Evolutionary conservation across 2,329 filamentous ascomycete genomes (phyloP).

Genomic region (Acrocalymma vagum): DNA sequence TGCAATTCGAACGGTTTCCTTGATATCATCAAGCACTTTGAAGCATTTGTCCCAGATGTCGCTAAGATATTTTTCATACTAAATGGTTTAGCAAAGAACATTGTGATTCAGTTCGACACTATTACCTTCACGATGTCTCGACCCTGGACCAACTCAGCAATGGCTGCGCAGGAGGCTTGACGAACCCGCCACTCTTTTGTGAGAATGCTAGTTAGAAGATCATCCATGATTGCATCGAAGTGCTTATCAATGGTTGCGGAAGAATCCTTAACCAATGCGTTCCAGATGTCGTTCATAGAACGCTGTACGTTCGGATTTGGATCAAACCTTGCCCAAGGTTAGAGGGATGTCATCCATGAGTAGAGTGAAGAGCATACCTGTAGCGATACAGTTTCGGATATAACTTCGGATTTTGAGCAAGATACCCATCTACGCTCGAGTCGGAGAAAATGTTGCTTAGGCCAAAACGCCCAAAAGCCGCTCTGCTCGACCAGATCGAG

Average conservation of each 20-base stretch:
- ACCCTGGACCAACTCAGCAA: constrained; percentile 87
- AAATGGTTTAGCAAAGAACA: constrained; percentile 9
- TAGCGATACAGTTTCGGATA: constrained; percentile 96
- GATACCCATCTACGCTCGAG: constrained; percentile 72
- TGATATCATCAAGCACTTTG: constrained; percentile 95
- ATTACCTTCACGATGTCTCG: constrained; percentile 62
- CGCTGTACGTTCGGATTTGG: constrained; percentile 91
- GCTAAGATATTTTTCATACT: constrained; percentile 85
- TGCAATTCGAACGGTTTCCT: constrained; percentile 83
- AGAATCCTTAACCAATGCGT: constrained; percentile 89
- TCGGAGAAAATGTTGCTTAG: constrained; percentile 91
- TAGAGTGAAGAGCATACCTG: constrained; percentile 51
- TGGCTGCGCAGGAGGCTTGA: constrained; percentile 89
- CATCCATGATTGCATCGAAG: constrained; percentile 89
- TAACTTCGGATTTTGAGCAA: constrained; percentile 87
- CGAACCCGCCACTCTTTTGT: constrained; percentile 93
- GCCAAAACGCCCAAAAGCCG: constrained; percentile 93
- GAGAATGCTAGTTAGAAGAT: constrained; percentile 84
- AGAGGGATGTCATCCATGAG: constrained; percentile 8
- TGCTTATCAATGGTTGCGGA: constrained; percentile 77
- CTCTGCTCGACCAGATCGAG: constrained; percentile 95
- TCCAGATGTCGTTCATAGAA: constrained; percentile 99
- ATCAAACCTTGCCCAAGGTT: constrained; percentile 69
- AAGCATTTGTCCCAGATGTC: constrained; percentile 87
- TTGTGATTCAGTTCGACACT: background rate